These are phyloP conservation scores for Orobanche coerulescens DNA, from an alignment of 257 asterid species.

Conservation along the genomic window DNA sequence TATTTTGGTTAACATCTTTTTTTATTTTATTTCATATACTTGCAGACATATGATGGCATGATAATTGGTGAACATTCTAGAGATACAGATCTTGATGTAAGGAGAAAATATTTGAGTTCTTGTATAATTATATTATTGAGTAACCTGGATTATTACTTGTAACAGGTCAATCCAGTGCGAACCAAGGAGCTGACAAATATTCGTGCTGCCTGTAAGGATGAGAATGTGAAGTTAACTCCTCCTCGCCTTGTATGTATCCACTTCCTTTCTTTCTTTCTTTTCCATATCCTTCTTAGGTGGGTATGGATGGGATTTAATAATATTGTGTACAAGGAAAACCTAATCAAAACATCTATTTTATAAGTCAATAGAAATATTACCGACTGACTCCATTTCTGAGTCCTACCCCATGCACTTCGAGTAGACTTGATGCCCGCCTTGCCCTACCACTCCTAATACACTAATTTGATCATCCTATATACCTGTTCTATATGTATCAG, in stretches of 20 bases:
- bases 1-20: neutral
- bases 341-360: neutral
- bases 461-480: no score
- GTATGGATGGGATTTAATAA: neutral
- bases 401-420: no score
- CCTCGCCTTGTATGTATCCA: slow-evolving; percentile 78
- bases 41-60: slow-evolving; percentile 98
- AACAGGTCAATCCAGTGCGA: slow-evolving; percentile 86
- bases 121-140: neutral
- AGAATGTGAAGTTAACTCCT: slow-evolving; percentile 87
- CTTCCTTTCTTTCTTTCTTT: neutral
- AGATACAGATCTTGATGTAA: slow-evolving; percentile 95
- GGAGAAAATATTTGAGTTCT: slow-evolving; percentile 15
- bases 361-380: no score
- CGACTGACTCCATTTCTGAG: no score
- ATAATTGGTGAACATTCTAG: slow-evolving; percentile 97
- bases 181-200: slow-evolving; percentile 73
- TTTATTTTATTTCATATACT: neutral
- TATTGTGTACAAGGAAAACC: neutral
- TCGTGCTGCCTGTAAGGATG: slow-evolving; percentile 87
- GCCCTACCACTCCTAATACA: no score
- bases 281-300: neutral
- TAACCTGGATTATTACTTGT: slow-evolving; percentile 21
- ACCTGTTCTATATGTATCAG: no score
- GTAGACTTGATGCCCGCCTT: no score